These are phyloP conservation scores for Daldinia grandis DNA, from an alignment of 495 filamentous ascomycete species.

Conservation along the genomic window DNA sequence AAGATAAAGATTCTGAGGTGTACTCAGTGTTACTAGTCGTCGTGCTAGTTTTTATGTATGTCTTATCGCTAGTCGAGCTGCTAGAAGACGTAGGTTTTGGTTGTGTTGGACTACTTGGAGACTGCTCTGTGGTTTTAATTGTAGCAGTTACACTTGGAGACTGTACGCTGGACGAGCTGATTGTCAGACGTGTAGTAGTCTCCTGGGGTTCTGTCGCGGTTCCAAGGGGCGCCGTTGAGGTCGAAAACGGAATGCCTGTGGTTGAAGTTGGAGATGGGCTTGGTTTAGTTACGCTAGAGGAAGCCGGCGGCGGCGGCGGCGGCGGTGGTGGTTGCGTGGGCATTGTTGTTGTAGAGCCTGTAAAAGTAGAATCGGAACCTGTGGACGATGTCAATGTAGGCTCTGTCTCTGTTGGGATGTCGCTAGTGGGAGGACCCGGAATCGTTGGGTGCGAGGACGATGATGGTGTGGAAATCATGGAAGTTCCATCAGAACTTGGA, in stretches of 20 bases:
- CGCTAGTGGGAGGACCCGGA: not conserved
- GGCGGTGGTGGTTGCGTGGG: not conserved
- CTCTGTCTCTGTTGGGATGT: not conserved
- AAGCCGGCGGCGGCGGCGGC: not conserved
- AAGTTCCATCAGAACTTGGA: not conserved
- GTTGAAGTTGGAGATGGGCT: constrained; percentile 2
- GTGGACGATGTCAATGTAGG: not conserved
- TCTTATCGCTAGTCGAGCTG: not conserved
- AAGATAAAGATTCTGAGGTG: not conserved
- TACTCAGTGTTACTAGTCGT: not conserved
- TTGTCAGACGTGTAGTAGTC: not conserved
- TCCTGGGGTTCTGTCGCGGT: not conserved
- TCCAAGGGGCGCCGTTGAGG: not conserved
- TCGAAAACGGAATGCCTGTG: constrained; percentile 9
- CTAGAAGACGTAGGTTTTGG: not conserved
- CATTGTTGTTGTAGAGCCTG: not conserved
- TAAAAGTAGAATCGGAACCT: not conserved
- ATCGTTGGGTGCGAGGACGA: not conserved
- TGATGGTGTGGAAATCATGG: not conserved
- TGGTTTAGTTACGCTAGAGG: not conserved
- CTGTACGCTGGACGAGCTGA: not conserved
- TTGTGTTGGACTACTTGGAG: not conserved
- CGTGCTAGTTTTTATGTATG: not conserved
- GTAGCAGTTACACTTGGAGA: constrained; percentile 4
- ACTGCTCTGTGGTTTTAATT: not conserved